phyloP scores from a whole-genome alignment of 208 protist genomes.

The Phytomonas serpens region DNA sequence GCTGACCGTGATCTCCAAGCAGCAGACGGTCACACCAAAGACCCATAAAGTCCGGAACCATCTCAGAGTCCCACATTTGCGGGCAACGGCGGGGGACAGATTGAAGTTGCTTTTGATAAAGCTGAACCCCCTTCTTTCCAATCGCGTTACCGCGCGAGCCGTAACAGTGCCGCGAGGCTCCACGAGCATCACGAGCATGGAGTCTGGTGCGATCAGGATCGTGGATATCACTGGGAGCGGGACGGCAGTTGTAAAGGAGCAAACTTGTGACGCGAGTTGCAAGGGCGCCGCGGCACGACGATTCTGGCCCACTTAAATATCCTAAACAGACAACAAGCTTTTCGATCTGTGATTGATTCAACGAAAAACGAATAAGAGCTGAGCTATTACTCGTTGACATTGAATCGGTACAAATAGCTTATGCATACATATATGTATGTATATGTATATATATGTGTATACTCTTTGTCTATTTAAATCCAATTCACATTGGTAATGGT shows the following conservation, averaged over 20 bases:
- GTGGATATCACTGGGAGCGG: constrained; percentile 63
- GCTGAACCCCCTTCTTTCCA: background rate
- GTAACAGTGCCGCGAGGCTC: constrained; percentile 31
- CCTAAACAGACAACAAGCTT: constrained; percentile 59
- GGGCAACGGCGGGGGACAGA: constrained; percentile 23
- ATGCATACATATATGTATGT: background rate
- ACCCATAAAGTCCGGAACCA: constrained; percentile 57
- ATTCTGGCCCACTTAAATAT: constrained; percentile 11
- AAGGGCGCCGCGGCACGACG: constrained; percentile 26
- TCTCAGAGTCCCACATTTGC: constrained; percentile 71
- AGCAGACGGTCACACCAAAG: constrained; percentile 81
- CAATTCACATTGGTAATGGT: background rate
- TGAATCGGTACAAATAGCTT: background rate
- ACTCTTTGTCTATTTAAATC: background rate
- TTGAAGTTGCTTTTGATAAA: constrained; percentile 3
- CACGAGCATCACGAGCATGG: constrained; percentile 50
- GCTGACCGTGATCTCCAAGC: constrained; percentile 44
- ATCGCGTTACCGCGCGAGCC: constrained; percentile 7
- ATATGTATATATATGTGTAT: background rate
- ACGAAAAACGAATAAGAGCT: constrained; percentile 17
- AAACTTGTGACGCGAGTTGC: constrained; percentile 25
- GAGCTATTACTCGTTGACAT: background rate
- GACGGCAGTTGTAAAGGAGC: constrained; percentile 52
- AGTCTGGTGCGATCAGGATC: constrained; percentile 39
- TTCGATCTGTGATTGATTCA: constrained; percentile 23